phyloP scores from a whole-genome alignment of 2,329 filamentous ascomycete genomes.

The Neospermospora avenae region DNA sequence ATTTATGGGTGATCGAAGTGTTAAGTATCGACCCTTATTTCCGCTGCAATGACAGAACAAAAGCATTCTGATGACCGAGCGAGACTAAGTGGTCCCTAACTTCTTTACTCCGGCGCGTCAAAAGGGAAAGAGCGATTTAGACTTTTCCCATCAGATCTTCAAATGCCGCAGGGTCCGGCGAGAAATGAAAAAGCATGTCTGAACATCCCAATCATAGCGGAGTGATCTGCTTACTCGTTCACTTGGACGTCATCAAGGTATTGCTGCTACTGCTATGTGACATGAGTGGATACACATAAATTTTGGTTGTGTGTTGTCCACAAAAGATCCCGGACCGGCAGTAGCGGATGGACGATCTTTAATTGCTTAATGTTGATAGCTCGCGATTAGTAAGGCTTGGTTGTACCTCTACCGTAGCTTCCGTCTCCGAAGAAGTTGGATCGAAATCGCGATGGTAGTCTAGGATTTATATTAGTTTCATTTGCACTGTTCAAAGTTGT shows the following conservation, averaged over 20 bases:
- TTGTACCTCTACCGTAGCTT: background rate
- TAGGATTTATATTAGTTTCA: background rate
- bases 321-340: background rate
- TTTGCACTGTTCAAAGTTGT: background rate
- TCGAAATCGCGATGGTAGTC: background rate
- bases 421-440: background rate
- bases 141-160: background rate
- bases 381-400: background rate
- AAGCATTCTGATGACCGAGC: constrained; percentile 1
- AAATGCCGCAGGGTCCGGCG: no score
- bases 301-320: background rate
- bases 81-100: background rate
- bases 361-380: background rate
- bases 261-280: no score
- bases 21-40: background rate
- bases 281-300: background rate
- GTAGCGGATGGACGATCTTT: background rate
- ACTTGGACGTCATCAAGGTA: no score
- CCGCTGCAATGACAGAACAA: background rate
- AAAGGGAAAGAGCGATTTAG: background rate
- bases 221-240: no score
- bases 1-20: background rate
- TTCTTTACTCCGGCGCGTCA: background rate
- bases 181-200: no score
- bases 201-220: no score